Evolutionary conservation across 2,329 filamentous ascomycete species (phyloP), one percentile per base, ranked within the genome.

Genomic region (Emmonsia crescens): DNA sequence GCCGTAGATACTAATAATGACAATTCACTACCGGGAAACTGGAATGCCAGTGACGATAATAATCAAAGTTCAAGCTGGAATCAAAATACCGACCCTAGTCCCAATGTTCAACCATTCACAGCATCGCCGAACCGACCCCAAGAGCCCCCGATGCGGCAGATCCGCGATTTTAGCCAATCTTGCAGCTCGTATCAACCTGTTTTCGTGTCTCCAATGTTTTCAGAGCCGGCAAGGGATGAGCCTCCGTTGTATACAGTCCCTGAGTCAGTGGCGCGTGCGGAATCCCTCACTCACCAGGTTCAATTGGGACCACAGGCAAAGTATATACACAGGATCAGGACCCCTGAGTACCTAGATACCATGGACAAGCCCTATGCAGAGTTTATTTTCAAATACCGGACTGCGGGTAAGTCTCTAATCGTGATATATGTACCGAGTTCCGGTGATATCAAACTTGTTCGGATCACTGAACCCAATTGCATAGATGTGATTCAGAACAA

Each of bases 381-480:
- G 60, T 73, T 73, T 61, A 63, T 71, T 38, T 73, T 73, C 65
- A 71, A 70, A 48, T 73, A 73, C 64, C 67, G 71, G 31, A 33
- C 55, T 9, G 59, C 63, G 64, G 65, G 66, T 65, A 48, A 62
- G 57, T 60, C 29, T 31, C 27, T 21, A 10, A 38, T 6, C 24
- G 14, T 38, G 33, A n/a, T n/a, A n/a, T n/a, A n/a, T n/a, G n/a
- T n/a, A n/a, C n/a, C n/a, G n/a, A n/a, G n/a, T n/a, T n/a, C n/a
- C n/a, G n/a, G n/a, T n/a, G n/a, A 46, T 46, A 57, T 42, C 24
- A 12, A 29, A 5, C 16, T 52, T 16, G 36, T 31, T 52, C 9
- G 9, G 33, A 29, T 8, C 21, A 4, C n/a, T 57, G 36, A 48
- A 4, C 36, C 54, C 6, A 57, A 40, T 56, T 40, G 33, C 38